Evolutionary conservation across 169 alveolate genomes (phyloP).

Genomic region (Cystoisospora suis): DNA sequence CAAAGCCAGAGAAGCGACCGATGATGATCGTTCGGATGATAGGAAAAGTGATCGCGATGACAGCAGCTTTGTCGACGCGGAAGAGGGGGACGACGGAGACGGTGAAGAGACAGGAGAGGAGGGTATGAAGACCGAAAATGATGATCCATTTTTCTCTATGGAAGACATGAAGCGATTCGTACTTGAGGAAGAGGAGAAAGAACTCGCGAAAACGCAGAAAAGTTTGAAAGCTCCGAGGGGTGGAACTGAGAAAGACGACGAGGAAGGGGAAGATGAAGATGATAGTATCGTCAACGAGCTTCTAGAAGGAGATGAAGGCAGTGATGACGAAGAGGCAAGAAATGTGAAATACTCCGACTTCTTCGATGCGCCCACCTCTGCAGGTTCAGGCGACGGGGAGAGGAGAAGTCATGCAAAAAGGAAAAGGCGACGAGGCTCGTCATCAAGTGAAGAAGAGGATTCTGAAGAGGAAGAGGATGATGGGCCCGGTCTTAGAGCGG

Average conservation of each 20-base stretch:
- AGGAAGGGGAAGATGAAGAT: not conserved
- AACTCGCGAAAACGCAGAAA: not conserved
- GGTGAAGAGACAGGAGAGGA: not conserved
- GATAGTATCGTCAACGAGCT: too few relatives aligned
- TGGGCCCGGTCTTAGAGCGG: not conserved
- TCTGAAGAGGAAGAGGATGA: conserved; percentile 38
- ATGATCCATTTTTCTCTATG: conserved; percentile 4
- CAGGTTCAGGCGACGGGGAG: not conserved
- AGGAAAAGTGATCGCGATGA: too few relatives aligned
- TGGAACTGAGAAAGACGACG: not conserved
- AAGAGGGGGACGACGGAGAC: not conserved
- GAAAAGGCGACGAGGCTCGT: not conserved
- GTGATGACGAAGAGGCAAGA: not conserved
- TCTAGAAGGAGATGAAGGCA: not conserved
- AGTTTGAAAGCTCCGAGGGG: not conserved
- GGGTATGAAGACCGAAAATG: not conserved
- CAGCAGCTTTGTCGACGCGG: too few relatives aligned
- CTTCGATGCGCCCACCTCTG: not conserved
- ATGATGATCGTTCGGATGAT: too few relatives aligned
- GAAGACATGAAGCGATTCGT: conserved; percentile 12
- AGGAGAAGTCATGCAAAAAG: not conserved
- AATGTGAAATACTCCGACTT: conserved; percentile 6
- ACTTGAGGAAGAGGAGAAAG: conserved; percentile 13
- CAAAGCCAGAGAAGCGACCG: not conserved
- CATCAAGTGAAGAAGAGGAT: conserved; percentile 38